A percentile compares a stretch with the other conserved stretches of the same genome.
Conservation (phyloP, 2,329 filamentous ascomycete species). For the Diplodia intermedia region DNA sequence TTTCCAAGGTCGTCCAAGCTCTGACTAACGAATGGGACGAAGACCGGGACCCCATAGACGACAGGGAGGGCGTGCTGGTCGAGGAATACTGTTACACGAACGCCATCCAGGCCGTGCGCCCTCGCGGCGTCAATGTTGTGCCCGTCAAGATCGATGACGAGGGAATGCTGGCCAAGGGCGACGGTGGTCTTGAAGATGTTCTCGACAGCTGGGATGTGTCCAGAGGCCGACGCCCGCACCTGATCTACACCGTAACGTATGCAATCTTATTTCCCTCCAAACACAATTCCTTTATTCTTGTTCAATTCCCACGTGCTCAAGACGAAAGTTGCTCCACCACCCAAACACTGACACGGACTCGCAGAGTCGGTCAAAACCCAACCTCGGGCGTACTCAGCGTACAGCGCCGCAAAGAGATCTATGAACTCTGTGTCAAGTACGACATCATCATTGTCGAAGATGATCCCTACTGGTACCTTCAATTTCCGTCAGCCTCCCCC, state of each 20-base stretch:
- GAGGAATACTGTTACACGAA: slow-evolving; percentile 85
- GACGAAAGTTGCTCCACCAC: neutral
- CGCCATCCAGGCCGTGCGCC: slow-evolving; percentile 70
- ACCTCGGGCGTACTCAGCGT: slow-evolving; percentile 78
- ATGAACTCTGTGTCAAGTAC: slow-evolving; percentile 79
- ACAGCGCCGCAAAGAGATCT: slow-evolving; percentile 77
- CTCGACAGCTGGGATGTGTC: slow-evolving; percentile 80
- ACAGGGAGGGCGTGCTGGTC: slow-evolving; percentile 77
- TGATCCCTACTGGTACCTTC: slow-evolving; percentile 94
- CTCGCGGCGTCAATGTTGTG: slow-evolving; percentile 74
- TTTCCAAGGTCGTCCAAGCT: slow-evolving; percentile 77
- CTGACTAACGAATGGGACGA: slow-evolving; percentile 79
- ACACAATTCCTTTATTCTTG: neutral
- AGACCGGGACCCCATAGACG: slow-evolving; percentile 68
- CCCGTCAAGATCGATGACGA: slow-evolving; percentile 78
- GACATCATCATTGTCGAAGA: slow-evolving; percentile 93
- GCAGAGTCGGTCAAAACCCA: slow-evolving; percentile 86
- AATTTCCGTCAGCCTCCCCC: slow-evolving; percentile 73
- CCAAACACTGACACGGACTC: neutral
- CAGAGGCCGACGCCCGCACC: slow-evolving; percentile 76
- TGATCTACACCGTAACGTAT: slow-evolving; percentile 90
- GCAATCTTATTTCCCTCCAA: slow-evolving; percentile 46
- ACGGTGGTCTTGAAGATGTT: slow-evolving; percentile 77
- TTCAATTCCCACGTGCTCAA: neutral
- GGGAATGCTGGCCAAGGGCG: slow-evolving; percentile 78